Evolutionary conservation across 1,284 basidiomycete species (phyloP).

Genomic region (Singerocomus inundabilis): DNA sequence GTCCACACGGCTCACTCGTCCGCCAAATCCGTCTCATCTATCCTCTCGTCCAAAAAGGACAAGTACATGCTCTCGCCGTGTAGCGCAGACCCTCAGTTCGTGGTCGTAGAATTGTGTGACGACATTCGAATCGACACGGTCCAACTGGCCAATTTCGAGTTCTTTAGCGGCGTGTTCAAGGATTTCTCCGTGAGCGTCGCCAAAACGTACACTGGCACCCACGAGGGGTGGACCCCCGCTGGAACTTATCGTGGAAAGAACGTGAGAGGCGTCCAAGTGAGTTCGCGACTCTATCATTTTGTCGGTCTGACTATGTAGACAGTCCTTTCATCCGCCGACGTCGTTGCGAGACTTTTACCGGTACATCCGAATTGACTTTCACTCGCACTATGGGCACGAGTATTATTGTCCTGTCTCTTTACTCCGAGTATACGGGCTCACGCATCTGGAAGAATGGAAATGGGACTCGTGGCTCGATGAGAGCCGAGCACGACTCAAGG

Average conservation of each 20-base stretch:
- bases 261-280: slow-evolving; percentile 86
- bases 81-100: slow-evolving; percentile 63
- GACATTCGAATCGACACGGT: slow-evolving; percentile 96
- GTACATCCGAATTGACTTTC: slow-evolving; percentile 93
- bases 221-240: slow-evolving; percentile 68
- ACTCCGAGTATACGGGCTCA: slow-evolving; percentile 92
- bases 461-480: slow-evolving; percentile 78
- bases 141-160: slow-evolving; percentile 96
- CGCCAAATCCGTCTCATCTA: slow-evolving; percentile 82
- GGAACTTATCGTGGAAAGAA: slow-evolving; percentile 88
- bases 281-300: background rate
- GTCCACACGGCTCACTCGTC: slow-evolving; percentile 80
- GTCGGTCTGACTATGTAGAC: slow-evolving; percentile 3
- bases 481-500: slow-evolving; percentile 45
- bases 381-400: slow-evolving; percentile 91
- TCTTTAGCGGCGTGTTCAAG: slow-evolving; percentile 96
- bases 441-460: slow-evolving; percentile 95
- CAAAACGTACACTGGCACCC: slow-evolving; percentile 63
- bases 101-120: slow-evolving; percentile 95
- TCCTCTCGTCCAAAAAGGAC: slow-evolving; percentile 90
- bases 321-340: slow-evolving; percentile 77
- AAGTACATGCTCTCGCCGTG: slow-evolving; percentile 98
- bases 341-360: slow-evolving; percentile 83
- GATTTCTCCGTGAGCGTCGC: slow-evolving; percentile 87
- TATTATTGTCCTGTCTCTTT: slow-evolving; percentile 96